Base-by-base conservation (phyloP, 2,329 filamentous ascomycete species). In the Eutypella sp. region DNA sequence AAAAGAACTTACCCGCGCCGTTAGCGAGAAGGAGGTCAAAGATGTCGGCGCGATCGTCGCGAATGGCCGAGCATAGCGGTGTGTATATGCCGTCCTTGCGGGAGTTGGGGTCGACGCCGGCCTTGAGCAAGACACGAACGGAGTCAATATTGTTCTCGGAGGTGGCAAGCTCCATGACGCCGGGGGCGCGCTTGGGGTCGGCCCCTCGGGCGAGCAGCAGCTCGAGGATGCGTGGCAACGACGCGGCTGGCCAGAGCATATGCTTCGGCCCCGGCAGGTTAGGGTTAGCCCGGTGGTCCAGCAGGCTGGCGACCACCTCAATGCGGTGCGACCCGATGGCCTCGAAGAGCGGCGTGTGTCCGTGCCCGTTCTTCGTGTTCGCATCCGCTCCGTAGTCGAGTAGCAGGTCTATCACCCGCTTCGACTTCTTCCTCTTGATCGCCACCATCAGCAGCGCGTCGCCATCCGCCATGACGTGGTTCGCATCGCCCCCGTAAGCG, bases 211-310 rank as follows among this genome's bases (percentile, higher is more conserved):
- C 52, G 1, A 85, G 74, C 16, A 87, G 69, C 2, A 82, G 62
- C 54, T 60, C 52, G 20, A 54, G 50, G 10, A 54, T 49, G 25
- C 52, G 52, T 38, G 50, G 50, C 7, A 48, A 20, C 6, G 45
- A 45, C 39, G 23, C 52, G 7, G 52, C 40, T 20, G 52, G 52
- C 52, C 52, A 54, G 18, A 54, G 48, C 64, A 82, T 77, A 65
- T 87, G 79, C 62, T 85, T 84, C 10, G 82, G 82, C 1, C 80
- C 82, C 2, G 84, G 84, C 5, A 86, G 67, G 58, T 88, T 87
- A 8, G 82, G 76, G 55, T 86, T 76, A 2, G 84, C 84, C 3
- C 77, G 75, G 45, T 82, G 73, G 42, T 85, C 72, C 2, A 82
- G 63, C 15, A 81, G 61, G 3, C 67, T 58, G 1, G 61, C 67